Conservation (phyloP, 768 basidiomycete species). For the Tulasnella sp. region DNA sequence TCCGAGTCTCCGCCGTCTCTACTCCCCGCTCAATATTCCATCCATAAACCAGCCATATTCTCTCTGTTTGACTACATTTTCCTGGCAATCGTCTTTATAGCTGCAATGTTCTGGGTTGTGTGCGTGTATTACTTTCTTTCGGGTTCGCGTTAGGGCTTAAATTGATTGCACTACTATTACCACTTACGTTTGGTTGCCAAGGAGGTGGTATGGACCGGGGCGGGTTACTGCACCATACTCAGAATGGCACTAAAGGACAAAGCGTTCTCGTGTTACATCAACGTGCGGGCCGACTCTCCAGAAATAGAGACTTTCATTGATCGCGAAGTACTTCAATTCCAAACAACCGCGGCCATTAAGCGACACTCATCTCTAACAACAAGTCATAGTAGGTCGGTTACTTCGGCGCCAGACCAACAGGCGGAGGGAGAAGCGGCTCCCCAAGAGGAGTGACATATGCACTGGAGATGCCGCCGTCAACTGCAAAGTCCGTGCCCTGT, state of each 20-base stretch:
- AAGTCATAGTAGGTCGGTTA: background rate
- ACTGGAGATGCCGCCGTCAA: conserved; percentile 89
- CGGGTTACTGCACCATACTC: background rate
- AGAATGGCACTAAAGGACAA: background rate
- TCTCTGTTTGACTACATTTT: background rate
- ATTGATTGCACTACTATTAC: background rate
- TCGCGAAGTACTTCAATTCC: background rate
- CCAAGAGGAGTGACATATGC: conserved; percentile 91
- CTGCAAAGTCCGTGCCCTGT: conserved; percentile 87
- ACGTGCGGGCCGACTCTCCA: background rate
- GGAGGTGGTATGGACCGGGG: background rate
- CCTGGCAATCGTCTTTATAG: background rate
- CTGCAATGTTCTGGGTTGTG: background rate
- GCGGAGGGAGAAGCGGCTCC: conserved; percentile 66
- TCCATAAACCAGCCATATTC: too few species aligned
- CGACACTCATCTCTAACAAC: background rate
- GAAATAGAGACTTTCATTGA: too few species aligned
- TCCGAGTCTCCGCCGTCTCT: too few species aligned
- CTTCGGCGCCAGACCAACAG: conserved; percentile 50
- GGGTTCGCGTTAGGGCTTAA: background rate
- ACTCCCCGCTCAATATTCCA: too few species aligned
- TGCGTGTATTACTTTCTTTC: background rate
- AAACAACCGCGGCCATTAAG: background rate
- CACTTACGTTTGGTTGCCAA: background rate
- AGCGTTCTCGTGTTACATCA: background rate